These are phyloP conservation scores for Pleurotus ostreatus DNA, from an alignment of 768 basidiomycete genomes.

Conservation along the genomic window DNA sequence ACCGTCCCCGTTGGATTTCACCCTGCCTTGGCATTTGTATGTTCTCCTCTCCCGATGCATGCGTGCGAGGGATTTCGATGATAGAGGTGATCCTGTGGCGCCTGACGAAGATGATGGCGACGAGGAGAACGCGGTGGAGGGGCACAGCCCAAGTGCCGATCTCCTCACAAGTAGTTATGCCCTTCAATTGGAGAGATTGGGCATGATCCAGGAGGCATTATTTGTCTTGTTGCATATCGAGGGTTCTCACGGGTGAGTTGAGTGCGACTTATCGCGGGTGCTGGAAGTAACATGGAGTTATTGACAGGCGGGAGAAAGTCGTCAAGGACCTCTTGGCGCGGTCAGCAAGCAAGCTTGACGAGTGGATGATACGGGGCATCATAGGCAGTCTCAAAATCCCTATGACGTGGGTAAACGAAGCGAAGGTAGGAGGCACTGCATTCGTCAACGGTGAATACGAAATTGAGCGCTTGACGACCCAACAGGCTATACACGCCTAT, in stretches of 20 bases:
- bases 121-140: conserved; percentile 51
- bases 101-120: conserved; percentile 33
- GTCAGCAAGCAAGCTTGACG: conserved; percentile 60
- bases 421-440: conserved; percentile 51
- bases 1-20: conserved; percentile 72
- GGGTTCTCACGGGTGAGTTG: conserved; percentile 69
- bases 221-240: conserved; percentile 92
- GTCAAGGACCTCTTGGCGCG: conserved; percentile 79
- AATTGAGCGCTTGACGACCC: not conserved
- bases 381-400: conserved; percentile 81
- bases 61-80: conserved; percentile 82
- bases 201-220: conserved; percentile 78
- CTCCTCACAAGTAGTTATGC: conserved; percentile 82
- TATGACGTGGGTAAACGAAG: conserved; percentile 82
- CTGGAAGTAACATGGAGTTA: conserved; percentile 2
- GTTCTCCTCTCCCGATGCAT: conserved; percentile 82
- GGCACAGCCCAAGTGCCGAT: conserved; percentile 84
- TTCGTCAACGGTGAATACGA: conserved; percentile 1
- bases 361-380: conserved; percentile 69
- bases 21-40: conserved; percentile 91
- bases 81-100: conserved; percentile 53
- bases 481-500: conserved; percentile 64
- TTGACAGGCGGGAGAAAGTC: conserved; percentile 69
- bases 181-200: conserved; percentile 75
- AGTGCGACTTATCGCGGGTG: conserved; percentile 23